phyloP scores from a whole-genome alignment of 345 rosid species.

The Rhodamnia rubescens region DNA sequence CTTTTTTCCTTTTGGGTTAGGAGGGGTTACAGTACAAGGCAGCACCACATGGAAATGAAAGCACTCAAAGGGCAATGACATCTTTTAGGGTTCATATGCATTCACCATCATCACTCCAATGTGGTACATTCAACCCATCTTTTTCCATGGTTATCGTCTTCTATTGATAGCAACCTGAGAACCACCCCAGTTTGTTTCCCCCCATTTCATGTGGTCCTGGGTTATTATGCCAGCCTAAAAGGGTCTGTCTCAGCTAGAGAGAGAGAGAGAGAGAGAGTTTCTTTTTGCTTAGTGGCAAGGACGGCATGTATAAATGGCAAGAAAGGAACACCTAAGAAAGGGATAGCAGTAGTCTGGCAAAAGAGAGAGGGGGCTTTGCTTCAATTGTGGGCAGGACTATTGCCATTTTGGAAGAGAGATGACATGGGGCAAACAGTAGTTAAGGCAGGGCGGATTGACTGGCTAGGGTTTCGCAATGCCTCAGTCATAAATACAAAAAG shows the following conservation, averaged over 20 bases:
- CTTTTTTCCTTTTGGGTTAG: background rate
- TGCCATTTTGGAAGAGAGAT: slow-evolving; percentile 5
- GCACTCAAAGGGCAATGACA: background rate
- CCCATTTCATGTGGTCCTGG: slow-evolving; percentile 67
- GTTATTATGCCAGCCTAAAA: slow-evolving; percentile 37
- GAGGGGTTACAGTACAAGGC: background rate
- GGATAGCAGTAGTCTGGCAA: slow-evolving; percentile 3
- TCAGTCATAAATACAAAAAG: background rate
- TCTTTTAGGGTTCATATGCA: background rate
- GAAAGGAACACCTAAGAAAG: slow-evolving; percentile 4
- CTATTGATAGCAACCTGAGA: slow-evolving; percentile 66
- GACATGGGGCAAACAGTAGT: slow-evolving; percentile 4
- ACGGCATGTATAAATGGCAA: slow-evolving; percentile 75
- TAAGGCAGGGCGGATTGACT: background rate
- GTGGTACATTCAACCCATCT: slow-evolving; percentile 1
- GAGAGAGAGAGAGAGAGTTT: background rate
- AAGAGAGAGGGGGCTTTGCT: slow-evolving; percentile 4
- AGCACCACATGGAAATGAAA: background rate
- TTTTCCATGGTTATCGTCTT: slow-evolving; percentile 38
- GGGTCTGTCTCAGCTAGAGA: slow-evolving; percentile 20
- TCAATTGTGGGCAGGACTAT: slow-evolving; percentile 14
- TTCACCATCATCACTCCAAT: slow-evolving; percentile 9
- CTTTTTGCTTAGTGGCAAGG: slow-evolving; percentile 17
- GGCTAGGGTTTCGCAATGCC: slow-evolving; percentile 1
- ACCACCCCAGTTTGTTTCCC: slow-evolving; percentile 24